Percentiles rank a stretch among this genome's conserved stretches.
Evolutionary conservation across 1,284 basidiomycete genomes (phyloP).

Genomic region (Malassezia yamatoensis): DNA sequence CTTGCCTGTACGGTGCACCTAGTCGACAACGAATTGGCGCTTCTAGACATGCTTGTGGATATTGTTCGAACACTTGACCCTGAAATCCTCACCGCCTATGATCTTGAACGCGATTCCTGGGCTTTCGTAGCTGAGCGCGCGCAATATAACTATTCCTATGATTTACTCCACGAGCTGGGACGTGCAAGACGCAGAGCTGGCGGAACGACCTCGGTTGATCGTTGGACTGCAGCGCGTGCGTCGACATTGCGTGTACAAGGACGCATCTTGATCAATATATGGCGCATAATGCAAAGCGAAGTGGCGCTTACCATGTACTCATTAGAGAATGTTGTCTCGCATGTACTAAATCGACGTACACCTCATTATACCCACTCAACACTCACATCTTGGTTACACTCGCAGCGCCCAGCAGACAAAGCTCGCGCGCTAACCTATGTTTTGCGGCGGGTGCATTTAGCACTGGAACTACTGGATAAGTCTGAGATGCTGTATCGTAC

Average conservation of each 20-base stretch:
- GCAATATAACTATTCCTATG: constrained; percentile 26
- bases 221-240: constrained; percentile 64
- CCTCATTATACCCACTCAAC: constrained; percentile 64
- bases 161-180: constrained; percentile 47
- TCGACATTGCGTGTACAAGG: constrained; percentile 76
- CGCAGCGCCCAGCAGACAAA: constrained; percentile 16
- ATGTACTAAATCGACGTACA: constrained; percentile 47
- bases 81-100: constrained; percentile 84
- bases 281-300: constrained; percentile 82
- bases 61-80: constrained; percentile 70
- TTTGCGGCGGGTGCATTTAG: constrained; percentile 26
- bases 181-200: constrained; percentile 21
- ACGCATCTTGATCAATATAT: constrained; percentile 80
- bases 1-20: constrained; percentile 51
- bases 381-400: constrained; percentile 63
- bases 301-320: constrained; percentile 69
- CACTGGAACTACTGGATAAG: constrained; percentile 33
- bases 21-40: constrained; percentile 65
- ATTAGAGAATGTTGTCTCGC: constrained; percentile 73
- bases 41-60: constrained; percentile 71
- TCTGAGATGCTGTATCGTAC: constrained; percentile 43
- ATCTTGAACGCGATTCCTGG: constrained; percentile 79
- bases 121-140: constrained; percentile 73
- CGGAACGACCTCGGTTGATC: constrained; percentile 13
- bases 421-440: constrained; percentile 28